Evolutionary conservation across 208 protist genomes (phyloP).

Genomic region (Trypanosoma cruzi): DNA sequence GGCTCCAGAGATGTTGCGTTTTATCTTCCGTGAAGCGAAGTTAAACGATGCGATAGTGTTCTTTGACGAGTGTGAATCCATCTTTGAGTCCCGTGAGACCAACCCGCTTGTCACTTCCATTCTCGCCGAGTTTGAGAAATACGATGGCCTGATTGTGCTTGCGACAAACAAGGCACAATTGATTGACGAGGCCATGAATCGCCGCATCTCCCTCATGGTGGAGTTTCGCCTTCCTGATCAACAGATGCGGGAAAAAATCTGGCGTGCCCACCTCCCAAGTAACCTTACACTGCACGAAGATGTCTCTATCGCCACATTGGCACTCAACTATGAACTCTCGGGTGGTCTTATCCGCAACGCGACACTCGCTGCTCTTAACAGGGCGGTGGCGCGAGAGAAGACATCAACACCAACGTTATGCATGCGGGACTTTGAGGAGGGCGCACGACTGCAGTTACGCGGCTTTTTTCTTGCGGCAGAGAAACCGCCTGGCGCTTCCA

Average conservation of each 20-base stretch:
- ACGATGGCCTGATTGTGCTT: slow-evolving; percentile 90
- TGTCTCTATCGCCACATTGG: slow-evolving; percentile 70
- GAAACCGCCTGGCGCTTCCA: slow-evolving; percentile 40
- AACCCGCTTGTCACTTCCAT: slow-evolving; percentile 87
- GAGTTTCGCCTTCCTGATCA: slow-evolving; percentile 90
- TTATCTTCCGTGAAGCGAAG: slow-evolving; percentile 93
- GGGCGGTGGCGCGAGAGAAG: slow-evolving; percentile 83
- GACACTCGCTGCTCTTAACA: slow-evolving; percentile 76
- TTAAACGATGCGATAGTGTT: slow-evolving; percentile 93
- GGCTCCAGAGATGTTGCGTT: slow-evolving; percentile 78
- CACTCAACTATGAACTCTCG: slow-evolving; percentile 89
- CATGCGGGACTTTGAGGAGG: slow-evolving; percentile 80
- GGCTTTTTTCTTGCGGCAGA: slow-evolving; percentile 86
- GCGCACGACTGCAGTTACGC: slow-evolving; percentile 83
- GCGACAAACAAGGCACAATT: slow-evolving; percentile 91
- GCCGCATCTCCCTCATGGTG: slow-evolving; percentile 92
- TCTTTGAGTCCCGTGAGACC: slow-evolving; percentile 87
- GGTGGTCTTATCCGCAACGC: slow-evolving; percentile 94
- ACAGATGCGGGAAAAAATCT: slow-evolving; percentile 86
- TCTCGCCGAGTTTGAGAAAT: slow-evolving; percentile 91
- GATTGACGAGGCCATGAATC: slow-evolving; percentile 94
- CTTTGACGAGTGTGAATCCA: slow-evolving; percentile 94
- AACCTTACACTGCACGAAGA: slow-evolving; percentile 52
- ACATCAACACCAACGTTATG: slow-evolving; percentile 50
- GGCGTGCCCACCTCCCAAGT: slow-evolving; percentile 74